Percentiles rank a stretch among this genome's conserved stretches.
These are phyloP conservation scores for Trypanosomatidae sp. DNA, from an alignment of 208 protist genomes.

Conservation along the genomic window DNA sequence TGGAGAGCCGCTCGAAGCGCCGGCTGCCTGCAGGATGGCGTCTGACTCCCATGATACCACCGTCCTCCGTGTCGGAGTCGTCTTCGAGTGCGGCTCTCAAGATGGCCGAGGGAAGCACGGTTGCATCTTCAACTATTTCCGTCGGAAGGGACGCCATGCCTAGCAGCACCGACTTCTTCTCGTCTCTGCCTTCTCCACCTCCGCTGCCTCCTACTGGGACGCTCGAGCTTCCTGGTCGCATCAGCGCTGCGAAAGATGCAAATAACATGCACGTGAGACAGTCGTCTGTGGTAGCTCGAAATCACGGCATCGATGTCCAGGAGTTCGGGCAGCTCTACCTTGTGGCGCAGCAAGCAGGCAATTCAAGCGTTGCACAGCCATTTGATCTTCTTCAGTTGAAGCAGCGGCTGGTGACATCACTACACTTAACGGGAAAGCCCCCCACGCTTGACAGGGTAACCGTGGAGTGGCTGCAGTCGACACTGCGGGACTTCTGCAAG, in stretches of 20 bases:
- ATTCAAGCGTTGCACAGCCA: conserved; percentile 6
- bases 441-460: background rate
- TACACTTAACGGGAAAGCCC: background rate
- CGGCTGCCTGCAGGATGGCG: conserved; percentile 34
- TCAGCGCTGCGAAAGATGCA: background rate
- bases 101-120: background rate
- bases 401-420: conserved; percentile 6
- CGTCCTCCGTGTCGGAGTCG: background rate
- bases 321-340: conserved; percentile 9
- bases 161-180: background rate
- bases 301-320: conserved; percentile 1
- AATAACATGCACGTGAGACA: background rate
- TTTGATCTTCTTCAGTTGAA: conserved; percentile 17
- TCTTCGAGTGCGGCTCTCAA: background rate
- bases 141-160: background rate
- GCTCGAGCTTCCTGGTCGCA: background rate
- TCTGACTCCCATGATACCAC: conserved; percentile 20
- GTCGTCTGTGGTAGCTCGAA: background rate
- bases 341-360: conserved; percentile 10
- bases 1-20: conserved; percentile 13
- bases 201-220: background rate
- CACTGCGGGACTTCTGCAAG: conserved; percentile 21
- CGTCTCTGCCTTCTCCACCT: background rate
- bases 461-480: conserved; percentile 19
- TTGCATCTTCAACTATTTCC: background rate